Conservation (phyloP, 163 green algal species). For the Prototheca wickerhamii region DNA sequence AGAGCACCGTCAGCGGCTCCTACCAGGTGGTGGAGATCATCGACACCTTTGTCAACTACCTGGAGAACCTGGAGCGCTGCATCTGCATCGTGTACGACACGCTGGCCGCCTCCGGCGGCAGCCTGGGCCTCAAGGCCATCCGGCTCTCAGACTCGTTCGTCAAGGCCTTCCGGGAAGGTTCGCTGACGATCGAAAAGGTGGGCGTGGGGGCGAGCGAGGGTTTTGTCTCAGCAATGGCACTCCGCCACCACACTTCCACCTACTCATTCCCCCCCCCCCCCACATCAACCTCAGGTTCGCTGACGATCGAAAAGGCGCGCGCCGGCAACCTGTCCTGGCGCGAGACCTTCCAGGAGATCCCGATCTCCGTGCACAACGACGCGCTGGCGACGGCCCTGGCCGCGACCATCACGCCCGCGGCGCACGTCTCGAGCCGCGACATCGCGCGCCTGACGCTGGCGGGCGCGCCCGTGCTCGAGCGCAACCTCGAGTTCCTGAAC, state of each 20-base stretch:
- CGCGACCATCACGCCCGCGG: conserved; percentile 41
- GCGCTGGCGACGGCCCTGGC: conserved; percentile 73
- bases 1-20: conserved; percentile 79
- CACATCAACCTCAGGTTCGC: conserved; percentile 12
- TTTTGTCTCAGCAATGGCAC: no score
- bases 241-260: background rate
- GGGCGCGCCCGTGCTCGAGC: conserved; percentile 69
- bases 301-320: conserved; percentile 61
- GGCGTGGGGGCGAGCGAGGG: conserved; percentile 14
- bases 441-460: conserved; percentile 72
- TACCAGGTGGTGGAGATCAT: conserved; percentile 97
- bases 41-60: conserved; percentile 96
- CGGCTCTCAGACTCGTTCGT: conserved; percentile 84
- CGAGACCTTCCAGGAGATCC: conserved; percentile 94
- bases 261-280: background rate
- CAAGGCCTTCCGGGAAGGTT: conserved; percentile 51
- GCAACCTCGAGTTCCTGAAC: conserved; percentile 82
- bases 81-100: conserved; percentile 97
- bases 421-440: conserved; percentile 38
- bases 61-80: conserved; percentile 95
- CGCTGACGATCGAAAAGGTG: conserved; percentile 53
- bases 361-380: conserved; percentile 81
- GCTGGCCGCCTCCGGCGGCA: conserved; percentile 35
- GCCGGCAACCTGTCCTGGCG: conserved; percentile 67
- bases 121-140: conserved; percentile 59